Percentiles rank a stretch among this genome's conserved stretches.
Evolutionary conservation across 2,329 filamentous ascomycete genomes (phyloP).

Genomic region (Aspergillus sp.): DNA sequence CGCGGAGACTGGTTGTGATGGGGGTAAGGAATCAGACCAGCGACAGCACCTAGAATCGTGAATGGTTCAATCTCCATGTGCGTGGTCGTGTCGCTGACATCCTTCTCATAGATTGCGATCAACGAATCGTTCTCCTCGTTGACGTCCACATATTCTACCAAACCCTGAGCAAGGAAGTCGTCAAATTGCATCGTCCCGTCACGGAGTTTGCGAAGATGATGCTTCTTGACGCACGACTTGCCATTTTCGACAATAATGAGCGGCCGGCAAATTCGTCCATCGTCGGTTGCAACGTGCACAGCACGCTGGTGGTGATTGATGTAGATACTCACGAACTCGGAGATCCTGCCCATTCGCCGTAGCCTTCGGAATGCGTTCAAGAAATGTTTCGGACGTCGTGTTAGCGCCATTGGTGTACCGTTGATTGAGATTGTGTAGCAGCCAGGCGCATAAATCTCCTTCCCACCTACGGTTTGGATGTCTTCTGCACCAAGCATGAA

Average conservation of each 20-base stretch:
- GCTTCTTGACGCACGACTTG: slow-evolving; percentile 73
- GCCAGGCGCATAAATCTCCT: slow-evolving; percentile 80
- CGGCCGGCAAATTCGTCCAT: slow-evolving; percentile 92
- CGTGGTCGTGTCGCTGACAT: slow-evolving; percentile 80
- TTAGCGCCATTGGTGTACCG: slow-evolving; percentile 87
- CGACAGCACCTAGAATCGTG: slow-evolving; percentile 91
- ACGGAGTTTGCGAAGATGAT: slow-evolving; percentile 78
- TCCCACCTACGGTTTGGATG: slow-evolving; percentile 75
- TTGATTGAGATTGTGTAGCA: slow-evolving; percentile 93
- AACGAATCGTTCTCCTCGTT: slow-evolving; percentile 98
- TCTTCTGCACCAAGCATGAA: slow-evolving; percentile 83
- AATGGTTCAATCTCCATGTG: slow-evolving; percentile 98
- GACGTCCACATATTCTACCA: slow-evolving; percentile 95
- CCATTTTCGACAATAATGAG: slow-evolving; percentile 93
- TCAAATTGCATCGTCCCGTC: slow-evolving; percentile 87
- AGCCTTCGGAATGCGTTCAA: slow-evolving; percentile 81
- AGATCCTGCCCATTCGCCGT: slow-evolving; percentile 85
- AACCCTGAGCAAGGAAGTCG: slow-evolving; percentile 83
- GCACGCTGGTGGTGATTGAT: slow-evolving; percentile 91
- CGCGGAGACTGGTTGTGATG: slow-evolving; percentile 98
- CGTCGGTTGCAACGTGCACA: slow-evolving; percentile 94
- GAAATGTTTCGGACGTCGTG: slow-evolving; percentile 82
- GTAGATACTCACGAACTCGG: slow-evolving; percentile 94
- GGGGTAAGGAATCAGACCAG: slow-evolving; percentile 93
- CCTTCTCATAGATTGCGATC: slow-evolving; percentile 83